phyloP scores from a whole-genome alignment of 306 rosid species.

The Quercus mongolica region DNA sequence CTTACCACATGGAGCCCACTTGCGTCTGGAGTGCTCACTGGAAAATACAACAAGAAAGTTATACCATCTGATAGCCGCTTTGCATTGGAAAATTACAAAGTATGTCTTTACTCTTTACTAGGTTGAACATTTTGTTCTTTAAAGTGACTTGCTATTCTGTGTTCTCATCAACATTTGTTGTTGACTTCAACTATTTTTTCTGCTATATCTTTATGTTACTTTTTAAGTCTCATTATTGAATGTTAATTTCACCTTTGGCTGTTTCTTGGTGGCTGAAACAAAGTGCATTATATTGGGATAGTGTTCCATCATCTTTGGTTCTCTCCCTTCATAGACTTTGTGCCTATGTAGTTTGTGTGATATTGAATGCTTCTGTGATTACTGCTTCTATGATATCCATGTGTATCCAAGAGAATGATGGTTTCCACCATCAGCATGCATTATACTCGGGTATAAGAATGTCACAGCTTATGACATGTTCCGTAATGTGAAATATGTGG shows the following conservation, averaged over 20 bases:
- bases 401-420: neutral
- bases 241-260: neutral
- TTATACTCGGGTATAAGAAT: too few species aligned
- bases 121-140: neutral
- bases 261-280: neutral
- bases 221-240: neutral
- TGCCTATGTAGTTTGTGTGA: neutral
- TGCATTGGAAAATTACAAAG: conserved; percentile 93
- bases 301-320: neutral
- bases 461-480: neutral
- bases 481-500: neutral
- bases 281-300: neutral
- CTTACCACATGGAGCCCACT: conserved; percentile 98
- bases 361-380: neutral
- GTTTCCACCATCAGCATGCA: neutral
- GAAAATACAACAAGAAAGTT: conserved; percentile 83
- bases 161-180: neutral
- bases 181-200: neutral
- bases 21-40: conserved; percentile 94
- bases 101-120: conserved; percentile 22
- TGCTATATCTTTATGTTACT: neutral
- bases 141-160: neutral
- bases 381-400: neutral
- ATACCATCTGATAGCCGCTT: conserved; percentile 89
- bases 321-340: neutral